These are phyloP conservation scores for Royoungia palumana DNA, from an alignment of 768 basidiomycete genomes.

Conservation along the genomic window DNA sequence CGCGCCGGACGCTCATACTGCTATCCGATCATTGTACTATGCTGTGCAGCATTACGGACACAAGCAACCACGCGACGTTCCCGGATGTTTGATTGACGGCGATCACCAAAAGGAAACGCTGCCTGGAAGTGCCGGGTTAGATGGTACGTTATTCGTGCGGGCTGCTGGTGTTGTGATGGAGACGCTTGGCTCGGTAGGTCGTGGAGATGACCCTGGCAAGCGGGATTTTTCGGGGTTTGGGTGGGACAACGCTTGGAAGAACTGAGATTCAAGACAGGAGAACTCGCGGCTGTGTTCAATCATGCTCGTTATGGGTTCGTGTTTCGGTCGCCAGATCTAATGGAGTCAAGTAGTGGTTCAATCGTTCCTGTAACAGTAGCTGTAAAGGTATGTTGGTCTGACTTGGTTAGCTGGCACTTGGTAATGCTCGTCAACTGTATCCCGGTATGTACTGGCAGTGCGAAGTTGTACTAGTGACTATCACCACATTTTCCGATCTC, in stretches of 20 bases:
- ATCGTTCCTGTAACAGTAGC: too few species aligned
- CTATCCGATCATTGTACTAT: slow-evolving; percentile 45
- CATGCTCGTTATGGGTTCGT: too few species aligned
- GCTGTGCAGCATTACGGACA: slow-evolving; percentile 48
- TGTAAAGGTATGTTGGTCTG: too few species aligned
- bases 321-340: too few species aligned
- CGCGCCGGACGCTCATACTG: slow-evolving; percentile 50
- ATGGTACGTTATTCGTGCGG: slow-evolving; percentile 56
- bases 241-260: slow-evolving; percentile 59
- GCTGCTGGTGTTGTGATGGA: slow-evolving; percentile 57
- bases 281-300: too few species aligned
- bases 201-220: slow-evolving; percentile 45
- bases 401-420: not conserved
- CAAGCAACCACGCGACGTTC: slow-evolving; percentile 36
- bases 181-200: slow-evolving; percentile 51
- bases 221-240: slow-evolving; percentile 61
- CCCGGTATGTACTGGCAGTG: too few species aligned
- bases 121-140: slow-evolving; percentile 40
- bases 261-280: slow-evolving; percentile 18
- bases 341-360: too few species aligned
- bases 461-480: too few species aligned
- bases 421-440: not conserved
- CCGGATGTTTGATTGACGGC: slow-evolving; percentile 42
- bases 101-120: slow-evolving; percentile 41
- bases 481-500: too few species aligned